These are phyloP conservation scores for Arthrobotrys sinensis DNA, from an alignment of 2,329 filamentous ascomycete genomes.

Conservation along the genomic window DNA sequence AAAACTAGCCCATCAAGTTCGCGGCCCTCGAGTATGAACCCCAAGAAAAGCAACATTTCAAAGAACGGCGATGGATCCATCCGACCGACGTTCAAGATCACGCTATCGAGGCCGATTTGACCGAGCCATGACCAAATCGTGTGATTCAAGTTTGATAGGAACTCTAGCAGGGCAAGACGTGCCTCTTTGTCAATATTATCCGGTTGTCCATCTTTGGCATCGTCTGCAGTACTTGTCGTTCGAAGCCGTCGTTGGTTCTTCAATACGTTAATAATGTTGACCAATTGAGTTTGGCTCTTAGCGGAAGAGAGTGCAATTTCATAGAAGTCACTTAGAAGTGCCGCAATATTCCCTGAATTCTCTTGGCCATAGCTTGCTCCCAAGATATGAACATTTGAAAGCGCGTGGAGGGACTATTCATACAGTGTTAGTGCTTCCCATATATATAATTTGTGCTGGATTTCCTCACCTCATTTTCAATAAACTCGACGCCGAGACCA, in stretches of 20 bases:
- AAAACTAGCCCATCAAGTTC: slow-evolving; percentile 45
- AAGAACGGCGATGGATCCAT: slow-evolving; percentile 17
- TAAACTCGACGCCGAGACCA: slow-evolving; percentile 16
- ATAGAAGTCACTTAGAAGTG: slow-evolving; percentile 37
- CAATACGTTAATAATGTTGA: slow-evolving; percentile 3
- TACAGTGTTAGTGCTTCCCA: neutral
- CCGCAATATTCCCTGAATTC: slow-evolving; percentile 14
- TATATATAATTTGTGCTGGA: neutral
- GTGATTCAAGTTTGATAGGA: slow-evolving; percentile 40
- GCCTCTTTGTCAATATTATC: slow-evolving; percentile 40
- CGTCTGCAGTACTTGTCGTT: neutral
- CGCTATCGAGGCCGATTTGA: neutral
- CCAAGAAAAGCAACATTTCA: slow-evolving; percentile 41
- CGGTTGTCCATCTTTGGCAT: slow-evolving; percentile 30
- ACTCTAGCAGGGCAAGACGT: slow-evolving; percentile 37
- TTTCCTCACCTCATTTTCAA: slow-evolving; percentile 31
- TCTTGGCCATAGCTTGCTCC: neutral
- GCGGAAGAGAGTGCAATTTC: slow-evolving; percentile 36
- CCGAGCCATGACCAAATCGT: slow-evolving; percentile 55
- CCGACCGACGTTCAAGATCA: neutral
- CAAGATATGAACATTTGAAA: slow-evolving; percentile 47
- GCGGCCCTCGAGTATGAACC: slow-evolving; percentile 28
- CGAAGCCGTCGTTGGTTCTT: slow-evolving; percentile 21
- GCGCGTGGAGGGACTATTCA: slow-evolving; percentile 36
- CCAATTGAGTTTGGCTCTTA: slow-evolving; percentile 14